A percentile compares a stretch with the other conserved stretches of the same genome.
Conservation (phyloP, 2,329 filamentous ascomycete species). For the Calonectria montana region DNA sequence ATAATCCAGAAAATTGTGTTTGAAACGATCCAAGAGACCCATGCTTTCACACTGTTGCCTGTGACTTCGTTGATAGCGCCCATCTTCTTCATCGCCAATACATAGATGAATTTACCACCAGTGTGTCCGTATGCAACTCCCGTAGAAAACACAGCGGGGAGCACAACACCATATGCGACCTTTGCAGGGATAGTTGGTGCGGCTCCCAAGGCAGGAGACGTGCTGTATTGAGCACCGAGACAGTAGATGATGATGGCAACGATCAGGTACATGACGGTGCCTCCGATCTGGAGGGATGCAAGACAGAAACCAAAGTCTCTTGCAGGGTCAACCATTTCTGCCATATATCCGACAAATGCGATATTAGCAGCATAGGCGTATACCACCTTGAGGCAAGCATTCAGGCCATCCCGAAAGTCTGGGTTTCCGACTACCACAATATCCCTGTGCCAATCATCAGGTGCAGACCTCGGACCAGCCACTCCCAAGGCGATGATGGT, state of each 20-base stretch:
- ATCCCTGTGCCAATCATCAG: constrained; percentile 32
- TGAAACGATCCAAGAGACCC: constrained; percentile 40
- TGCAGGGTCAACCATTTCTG: constrained; percentile 37
- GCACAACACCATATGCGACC: constrained; percentile 41
- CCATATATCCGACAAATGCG: constrained; percentile 43
- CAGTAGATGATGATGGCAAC: constrained; percentile 41
- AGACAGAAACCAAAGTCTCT: constrained; percentile 39
- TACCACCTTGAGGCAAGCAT: constrained; percentile 35
- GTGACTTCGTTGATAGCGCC: constrained; percentile 34
- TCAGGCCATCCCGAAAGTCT: constrained; percentile 37
- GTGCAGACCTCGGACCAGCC: constrained; percentile 30
- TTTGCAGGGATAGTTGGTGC: constrained; percentile 37
- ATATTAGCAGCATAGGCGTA: constrained; percentile 45
- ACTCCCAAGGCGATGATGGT: constrained; percentile 36
- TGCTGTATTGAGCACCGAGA: constrained; percentile 36
- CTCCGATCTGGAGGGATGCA: constrained; percentile 36
- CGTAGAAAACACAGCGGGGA: constrained; percentile 38
- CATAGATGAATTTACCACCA: constrained; percentile 42
- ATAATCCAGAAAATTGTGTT: constrained; percentile 39
- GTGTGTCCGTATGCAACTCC: constrained; percentile 41
- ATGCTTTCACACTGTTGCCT: constrained; percentile 37
- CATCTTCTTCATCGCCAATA: constrained; percentile 31
- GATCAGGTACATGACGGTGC: constrained; percentile 38
- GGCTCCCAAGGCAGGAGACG: constrained; percentile 37
- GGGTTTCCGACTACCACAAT: constrained; percentile 37